A percentile compares a stretch with the other conserved stretches of the same genome.
These are phyloP conservation scores for Trichoderma asperelloides DNA, from an alignment of 495 filamentous ascomycete species.

Conservation along the genomic window DNA sequence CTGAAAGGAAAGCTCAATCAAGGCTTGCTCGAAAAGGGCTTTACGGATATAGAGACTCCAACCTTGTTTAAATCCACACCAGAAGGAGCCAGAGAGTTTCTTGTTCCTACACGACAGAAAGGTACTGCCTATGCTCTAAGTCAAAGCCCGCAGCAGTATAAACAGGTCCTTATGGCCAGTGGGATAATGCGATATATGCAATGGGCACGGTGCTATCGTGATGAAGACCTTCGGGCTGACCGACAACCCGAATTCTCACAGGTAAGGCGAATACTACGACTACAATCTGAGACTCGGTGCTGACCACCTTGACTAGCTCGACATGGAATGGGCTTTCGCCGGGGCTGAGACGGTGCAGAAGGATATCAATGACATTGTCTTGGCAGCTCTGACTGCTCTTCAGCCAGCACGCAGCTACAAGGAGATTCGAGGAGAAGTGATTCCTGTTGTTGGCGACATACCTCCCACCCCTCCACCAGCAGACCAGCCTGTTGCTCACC, in stretches of 20 bases:
- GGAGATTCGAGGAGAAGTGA: constrained; percentile 31
- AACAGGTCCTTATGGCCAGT: constrained; percentile 93
- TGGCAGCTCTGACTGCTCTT: constrained; percentile 29
- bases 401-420: constrained; percentile 44
- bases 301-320: constrained; percentile 47
- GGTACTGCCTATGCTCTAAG: constrained; percentile 83
- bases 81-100: constrained; percentile 88
- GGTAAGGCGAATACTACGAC: constrained; percentile 31
- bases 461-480: neutral
- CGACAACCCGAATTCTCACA: constrained; percentile 97
- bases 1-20: constrained; percentile 44
- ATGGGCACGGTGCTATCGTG: constrained; percentile 89
- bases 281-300: neutral
- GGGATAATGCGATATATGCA: constrained; percentile 79
- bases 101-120: constrained; percentile 72
- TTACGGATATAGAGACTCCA: constrained; percentile 83
- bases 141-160: constrained; percentile 97
- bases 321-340: constrained; percentile 45
- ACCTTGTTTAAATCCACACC: constrained; percentile 95
- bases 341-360: constrained; percentile 7
- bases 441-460: neutral
- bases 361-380: constrained; percentile 10
- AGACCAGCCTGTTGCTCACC: neutral
- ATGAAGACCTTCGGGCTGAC: constrained; percentile 89
- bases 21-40: constrained; percentile 43